Evolutionary conservation across 2,329 filamentous ascomycete species (phyloP), one percentile per base, ranked within the genome.

Genomic region (Cordyceps cicadae): DNA sequence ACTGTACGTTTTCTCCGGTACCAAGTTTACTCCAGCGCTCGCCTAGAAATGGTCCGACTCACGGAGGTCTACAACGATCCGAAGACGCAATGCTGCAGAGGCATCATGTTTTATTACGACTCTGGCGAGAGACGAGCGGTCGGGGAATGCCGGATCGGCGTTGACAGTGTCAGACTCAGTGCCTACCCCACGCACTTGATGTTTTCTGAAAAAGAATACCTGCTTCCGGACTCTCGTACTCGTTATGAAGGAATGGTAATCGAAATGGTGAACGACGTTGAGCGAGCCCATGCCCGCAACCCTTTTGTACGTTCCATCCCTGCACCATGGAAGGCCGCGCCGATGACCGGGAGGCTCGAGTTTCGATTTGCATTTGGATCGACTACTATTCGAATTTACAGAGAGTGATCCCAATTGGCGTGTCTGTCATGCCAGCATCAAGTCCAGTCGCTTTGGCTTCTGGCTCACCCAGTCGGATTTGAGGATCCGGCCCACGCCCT

Each of bases 401-500:
- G 54, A 39, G 54, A 57, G 14, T 57, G 37, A 37, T 37, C 3
- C 6, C 6, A 19, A 26, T 39, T 5, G 12, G 3, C 19, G 3
- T 1, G 15, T 5, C 43, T 19, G 15, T 21, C 54, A 60, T 21
- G 41, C 32, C n/a, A 60, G 29, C 8, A 60, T 21, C 51, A 60
- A 21, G 26, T 60, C 58, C 17, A 60, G 48, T 21, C 21, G 50
- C 17, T 54, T 11, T 17, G 58, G 58, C 6, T 39, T 48, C 24
- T 60, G 58, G n/a, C 39, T 24, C 7, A 54, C 17, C 58, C 58
- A 60, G 51, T 54, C 43, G 2, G 58, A 60, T 17, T 60, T 60
- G 41, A 60, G 58, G 15, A 60, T 60, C 3, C 58, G 46, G 19
- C 58, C 58, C 24, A 60, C 50, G 43, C 58, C 58, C 32, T 60